A percentile compares a stretch with the other conserved stretches of the same genome.
Evolutionary conservation across 192 early-diverging fungal species (phyloP).

Genomic region (Gonapodya prolifera): DNA sequence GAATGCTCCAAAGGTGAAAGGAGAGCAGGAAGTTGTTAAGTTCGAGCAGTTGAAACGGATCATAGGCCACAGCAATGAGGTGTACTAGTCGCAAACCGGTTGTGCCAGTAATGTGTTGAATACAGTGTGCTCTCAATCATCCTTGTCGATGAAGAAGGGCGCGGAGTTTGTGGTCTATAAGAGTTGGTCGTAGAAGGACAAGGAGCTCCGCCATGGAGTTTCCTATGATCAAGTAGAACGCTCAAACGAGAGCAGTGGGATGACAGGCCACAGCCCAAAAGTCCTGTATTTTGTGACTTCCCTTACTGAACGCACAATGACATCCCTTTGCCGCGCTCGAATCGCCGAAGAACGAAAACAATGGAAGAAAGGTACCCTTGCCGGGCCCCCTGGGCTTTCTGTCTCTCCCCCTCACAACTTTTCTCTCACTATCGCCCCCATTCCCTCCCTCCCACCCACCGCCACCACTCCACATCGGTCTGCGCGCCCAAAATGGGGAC

Average conservation of each 20-base stretch:
- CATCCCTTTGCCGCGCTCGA: constrained; percentile 48
- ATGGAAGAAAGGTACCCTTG: constrained; percentile 93
- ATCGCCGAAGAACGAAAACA: constrained; percentile 92
- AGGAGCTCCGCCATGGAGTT: too few relatives aligned
- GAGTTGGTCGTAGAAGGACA: too few relatives aligned
- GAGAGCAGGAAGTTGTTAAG: constrained; percentile 77
- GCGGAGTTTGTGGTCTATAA: too few relatives aligned
- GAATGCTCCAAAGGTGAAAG: constrained; percentile 72
- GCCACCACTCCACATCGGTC: not conserved
- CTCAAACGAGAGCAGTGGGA: too few relatives aligned
- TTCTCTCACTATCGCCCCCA: not conserved
- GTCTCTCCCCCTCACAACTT: constrained; percentile 5
- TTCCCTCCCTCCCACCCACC: constrained; percentile 10
- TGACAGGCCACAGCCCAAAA: too few relatives aligned
- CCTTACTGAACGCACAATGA: not conserved
- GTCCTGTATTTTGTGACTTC: too few relatives aligned
- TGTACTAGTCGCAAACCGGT: too few relatives aligned
- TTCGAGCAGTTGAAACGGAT: constrained; percentile 44
- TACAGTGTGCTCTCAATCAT: too few relatives aligned
- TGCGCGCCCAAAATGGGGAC: not conserved
- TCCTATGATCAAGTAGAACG: too few relatives aligned
- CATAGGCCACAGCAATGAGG: constrained; percentile 3
- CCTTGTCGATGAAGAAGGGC: too few relatives aligned
- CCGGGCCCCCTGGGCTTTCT: constrained; percentile 10
- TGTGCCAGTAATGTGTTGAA: too few relatives aligned